These are phyloP conservation scores for Metschnikowia lochheadii DNA, from an alignment of 805 yeast genomes.

Conservation along the genomic window DNA sequence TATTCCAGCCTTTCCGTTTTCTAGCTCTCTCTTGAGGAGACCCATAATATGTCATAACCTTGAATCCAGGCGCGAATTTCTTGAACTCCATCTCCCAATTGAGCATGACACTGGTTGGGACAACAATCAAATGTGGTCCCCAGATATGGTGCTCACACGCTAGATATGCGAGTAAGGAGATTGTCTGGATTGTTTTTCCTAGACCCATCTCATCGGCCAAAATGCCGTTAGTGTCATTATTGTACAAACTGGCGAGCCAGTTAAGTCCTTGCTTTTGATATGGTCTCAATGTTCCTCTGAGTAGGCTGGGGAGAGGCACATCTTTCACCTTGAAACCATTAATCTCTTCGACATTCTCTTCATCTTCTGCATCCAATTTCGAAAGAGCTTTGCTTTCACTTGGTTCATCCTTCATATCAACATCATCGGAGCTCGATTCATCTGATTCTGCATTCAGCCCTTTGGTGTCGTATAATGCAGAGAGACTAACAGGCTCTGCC, in stretches of 20 bases:
- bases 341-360: conserved; percentile 28
- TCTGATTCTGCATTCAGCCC: conserved; percentile 2
- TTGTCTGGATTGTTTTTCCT: conserved; percentile 96
- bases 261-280: conserved; percentile 96
- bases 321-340: conserved; percentile 47
- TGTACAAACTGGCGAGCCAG: conserved; percentile 93
- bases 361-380: conserved; percentile 11
- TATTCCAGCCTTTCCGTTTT: conserved; percentile 96
- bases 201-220: conserved; percentile 99
- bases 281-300: conserved; percentile 79
- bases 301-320: conserved; percentile 71
- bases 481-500: neutral
- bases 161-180: conserved; percentile 75
- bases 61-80: conserved; percentile 96
- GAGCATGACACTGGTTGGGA: conserved; percentile 94
- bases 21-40: conserved; percentile 95
- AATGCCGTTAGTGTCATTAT: conserved; percentile 91
- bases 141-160: conserved; percentile 93
- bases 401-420: neutral
- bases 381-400: neutral
- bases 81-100: conserved; percentile 99
- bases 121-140: conserved; percentile 98
- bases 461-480: conserved; percentile 3
- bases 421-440: neutral
- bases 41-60: conserved; percentile 92